Evolutionary conservation across 169 alveolate genomes (phyloP), one percentile per base, ranked within the genome.

Genomic region (Plasmodium relictum): DNA sequence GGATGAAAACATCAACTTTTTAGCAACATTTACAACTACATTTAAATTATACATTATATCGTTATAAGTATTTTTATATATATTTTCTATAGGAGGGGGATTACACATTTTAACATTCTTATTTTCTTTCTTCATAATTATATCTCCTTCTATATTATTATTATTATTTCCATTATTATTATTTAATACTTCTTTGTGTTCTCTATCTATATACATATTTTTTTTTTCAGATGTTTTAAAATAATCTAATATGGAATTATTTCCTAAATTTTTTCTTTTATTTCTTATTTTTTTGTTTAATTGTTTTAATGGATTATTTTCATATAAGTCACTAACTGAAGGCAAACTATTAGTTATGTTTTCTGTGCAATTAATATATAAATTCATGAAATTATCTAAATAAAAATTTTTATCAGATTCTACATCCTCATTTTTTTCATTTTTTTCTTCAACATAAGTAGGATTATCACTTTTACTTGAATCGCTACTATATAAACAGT

Each of bases 31-130:
- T 22, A 44, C 65, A 80, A 80, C 44, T 37, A 37, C 16, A 52
- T 54, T 66, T 80, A 59, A 39, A 42, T 80, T 80, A 50, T 80
- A 80, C 5, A 42, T 42, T 1, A 80, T 52, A 44, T 80, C 90
- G 45, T 65, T 66, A 80, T 80, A 80, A 66, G 90, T 80, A 44
- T 66, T 59, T 58, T 80, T 69, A 68, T 68, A 41, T 16, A 80
- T 80, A 54, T 54, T 68, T 31, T 80, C 61, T 16, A 80, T 39
- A 39, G 41, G 14, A 9, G 59, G 63, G 12, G 61, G 61, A 50
- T 50, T n/a, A 0, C 22, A 50, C 12, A n/a, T 50, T 50, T 50
- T 50, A 12, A 9, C 12, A 45, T 45, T 8, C 12, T 50, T n/a
- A n/a, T 50, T 50, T 20, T 39, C 73, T 58, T 14, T 65, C 6